These are phyloP conservation scores for Cryphonectria carpinicola DNA, from an alignment of 2,329 filamentous ascomycete genomes.

Conservation along the genomic window DNA sequence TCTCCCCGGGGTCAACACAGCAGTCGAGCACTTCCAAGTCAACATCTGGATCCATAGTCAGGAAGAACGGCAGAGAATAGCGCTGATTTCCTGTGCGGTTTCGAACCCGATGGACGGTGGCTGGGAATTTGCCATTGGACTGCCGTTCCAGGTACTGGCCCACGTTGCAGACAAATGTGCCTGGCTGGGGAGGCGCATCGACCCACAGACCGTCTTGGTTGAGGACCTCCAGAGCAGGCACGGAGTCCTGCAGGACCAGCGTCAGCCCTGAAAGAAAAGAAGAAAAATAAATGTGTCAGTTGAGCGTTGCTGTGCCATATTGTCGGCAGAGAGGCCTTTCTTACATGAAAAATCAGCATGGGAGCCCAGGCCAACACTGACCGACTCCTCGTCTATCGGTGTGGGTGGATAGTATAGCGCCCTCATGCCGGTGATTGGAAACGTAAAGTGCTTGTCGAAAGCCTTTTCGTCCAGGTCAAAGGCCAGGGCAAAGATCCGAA, in stretches of 20 bases:
- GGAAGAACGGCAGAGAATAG: conserved; percentile 47
- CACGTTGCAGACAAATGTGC: conserved; percentile 46
- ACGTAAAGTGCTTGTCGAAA: conserved; percentile 43
- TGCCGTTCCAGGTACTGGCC: conserved; percentile 45
- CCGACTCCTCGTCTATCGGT: conserved; percentile 33
- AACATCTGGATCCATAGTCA: conserved; percentile 34
- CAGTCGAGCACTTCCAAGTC: conserved; percentile 34
- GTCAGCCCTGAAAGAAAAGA: conserved; percentile 38
- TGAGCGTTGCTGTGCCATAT: neutral
- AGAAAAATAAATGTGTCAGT: neutral
- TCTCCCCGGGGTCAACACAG: conserved; percentile 31
- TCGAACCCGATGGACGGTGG: conserved; percentile 45
- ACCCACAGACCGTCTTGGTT: conserved; percentile 47
- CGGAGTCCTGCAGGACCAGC: conserved; percentile 40
- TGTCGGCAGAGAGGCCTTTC: neutral
- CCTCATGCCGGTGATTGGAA: conserved; percentile 47
- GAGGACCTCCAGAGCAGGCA: conserved; percentile 43
- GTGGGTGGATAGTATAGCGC: conserved; percentile 45
- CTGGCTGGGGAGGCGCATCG: conserved; percentile 39
- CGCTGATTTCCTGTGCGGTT: conserved; percentile 43
- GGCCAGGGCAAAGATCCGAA: conserved; percentile 43
- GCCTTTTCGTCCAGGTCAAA: conserved; percentile 43
- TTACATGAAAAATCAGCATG: conserved; percentile 47
- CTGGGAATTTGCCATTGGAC: conserved; percentile 44
- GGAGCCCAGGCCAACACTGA: conserved; percentile 43